Percentiles rank a stretch among this genome's conserved stretches.
Evolutionary conservation across 805 yeast species (phyloP).

Genomic region (Jamesozyma lodderae): DNA sequence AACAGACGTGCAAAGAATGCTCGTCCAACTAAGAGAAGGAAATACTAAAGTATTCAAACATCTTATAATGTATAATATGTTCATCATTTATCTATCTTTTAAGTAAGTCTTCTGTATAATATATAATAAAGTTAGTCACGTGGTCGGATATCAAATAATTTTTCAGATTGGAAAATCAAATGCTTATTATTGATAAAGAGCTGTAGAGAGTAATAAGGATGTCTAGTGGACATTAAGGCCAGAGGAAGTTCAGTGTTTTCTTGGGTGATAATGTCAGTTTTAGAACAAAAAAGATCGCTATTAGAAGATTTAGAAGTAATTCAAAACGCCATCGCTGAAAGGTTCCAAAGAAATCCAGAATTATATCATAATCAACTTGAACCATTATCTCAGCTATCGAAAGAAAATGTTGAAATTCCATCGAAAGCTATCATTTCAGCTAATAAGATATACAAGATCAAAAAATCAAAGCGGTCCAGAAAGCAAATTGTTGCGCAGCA

Average conservation of each 20-base stretch:
- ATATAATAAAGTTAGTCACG: too few relatives aligned
- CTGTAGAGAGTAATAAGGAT: too few relatives aligned
- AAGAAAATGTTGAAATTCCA: conserved; percentile 3
- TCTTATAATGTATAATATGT: too few relatives aligned
- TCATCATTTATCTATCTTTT: too few relatives aligned
- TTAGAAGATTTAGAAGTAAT: conserved; percentile 64
- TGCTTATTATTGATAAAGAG: too few relatives aligned
- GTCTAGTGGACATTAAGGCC: neutral
- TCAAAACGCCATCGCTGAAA: conserved; percentile 53
- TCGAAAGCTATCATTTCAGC: conserved; percentile 12
- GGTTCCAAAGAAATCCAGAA: conserved; percentile 56
- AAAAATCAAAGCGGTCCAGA: conserved; percentile 35
- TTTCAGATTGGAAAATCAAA: too few relatives aligned
- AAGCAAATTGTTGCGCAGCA: conserved; percentile 51
- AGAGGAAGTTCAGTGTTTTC: neutral
- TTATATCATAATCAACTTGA: conserved; percentile 33
- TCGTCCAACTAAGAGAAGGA: conserved; percentile 42
- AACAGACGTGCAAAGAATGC: conserved; percentile 78
- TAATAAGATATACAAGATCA: conserved; percentile 26
- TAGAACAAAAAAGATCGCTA: conserved; percentile 32
- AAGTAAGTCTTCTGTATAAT: too few relatives aligned
- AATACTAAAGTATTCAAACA: too few relatives aligned
- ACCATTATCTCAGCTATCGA: conserved; percentile 3
- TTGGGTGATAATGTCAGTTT: neutral
- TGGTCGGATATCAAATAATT: too few relatives aligned